These are phyloP conservation scores for Lentithecium fluviatile DNA, from an alignment of 495 filamentous ascomycete species.

Conservation along the genomic window DNA sequence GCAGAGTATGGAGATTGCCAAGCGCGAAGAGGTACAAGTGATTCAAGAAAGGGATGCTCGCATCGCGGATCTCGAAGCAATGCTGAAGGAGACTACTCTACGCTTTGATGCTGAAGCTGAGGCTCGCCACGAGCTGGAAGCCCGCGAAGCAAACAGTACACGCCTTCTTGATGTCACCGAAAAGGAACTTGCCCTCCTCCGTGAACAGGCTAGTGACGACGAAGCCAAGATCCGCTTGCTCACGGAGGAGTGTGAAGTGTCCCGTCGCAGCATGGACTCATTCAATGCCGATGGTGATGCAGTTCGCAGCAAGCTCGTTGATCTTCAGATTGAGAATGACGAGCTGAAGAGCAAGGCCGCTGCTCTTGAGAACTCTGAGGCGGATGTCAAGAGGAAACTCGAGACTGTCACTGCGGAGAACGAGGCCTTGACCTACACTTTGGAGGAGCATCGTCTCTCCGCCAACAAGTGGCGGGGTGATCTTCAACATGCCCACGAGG, in stretches of 20 bases:
- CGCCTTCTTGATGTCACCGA: slow-evolving; percentile 70
- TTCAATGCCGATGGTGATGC: slow-evolving; percentile 10
- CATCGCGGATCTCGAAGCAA: slow-evolving; percentile 44
- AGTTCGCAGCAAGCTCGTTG: slow-evolving; percentile 13
- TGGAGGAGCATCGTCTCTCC: slow-evolving; percentile 63
- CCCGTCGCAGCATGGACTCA: slow-evolving; percentile 11
- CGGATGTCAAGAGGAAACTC: slow-evolving; percentile 63
- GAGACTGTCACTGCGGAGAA: slow-evolving; percentile 64
- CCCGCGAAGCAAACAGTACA: slow-evolving; percentile 69
- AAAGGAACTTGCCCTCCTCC: slow-evolving; percentile 67
- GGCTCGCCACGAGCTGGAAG: slow-evolving; percentile 65
- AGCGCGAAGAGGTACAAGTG: slow-evolving; percentile 44
- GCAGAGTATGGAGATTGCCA: slow-evolving; percentile 35
- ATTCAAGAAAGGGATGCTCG: slow-evolving; percentile 31
- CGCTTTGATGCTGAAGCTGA: slow-evolving; percentile 62
- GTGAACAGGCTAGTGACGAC: slow-evolving; percentile 66
- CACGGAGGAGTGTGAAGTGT: slow-evolving; percentile 44
- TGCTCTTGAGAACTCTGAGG: slow-evolving; percentile 58
- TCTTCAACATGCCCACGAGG: slow-evolving; percentile 53
- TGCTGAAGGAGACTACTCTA: slow-evolving; percentile 46
- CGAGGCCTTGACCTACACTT: slow-evolving; percentile 55
- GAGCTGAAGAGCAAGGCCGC: slow-evolving; percentile 54
- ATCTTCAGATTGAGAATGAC: slow-evolving; percentile 37
- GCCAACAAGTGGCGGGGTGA: slow-evolving; percentile 56
- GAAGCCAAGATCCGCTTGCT: slow-evolving; percentile 51